Evolutionary conservation across 2,329 filamentous ascomycete species (phyloP).

Genomic region (Pyrenochaeta sp.): DNA sequence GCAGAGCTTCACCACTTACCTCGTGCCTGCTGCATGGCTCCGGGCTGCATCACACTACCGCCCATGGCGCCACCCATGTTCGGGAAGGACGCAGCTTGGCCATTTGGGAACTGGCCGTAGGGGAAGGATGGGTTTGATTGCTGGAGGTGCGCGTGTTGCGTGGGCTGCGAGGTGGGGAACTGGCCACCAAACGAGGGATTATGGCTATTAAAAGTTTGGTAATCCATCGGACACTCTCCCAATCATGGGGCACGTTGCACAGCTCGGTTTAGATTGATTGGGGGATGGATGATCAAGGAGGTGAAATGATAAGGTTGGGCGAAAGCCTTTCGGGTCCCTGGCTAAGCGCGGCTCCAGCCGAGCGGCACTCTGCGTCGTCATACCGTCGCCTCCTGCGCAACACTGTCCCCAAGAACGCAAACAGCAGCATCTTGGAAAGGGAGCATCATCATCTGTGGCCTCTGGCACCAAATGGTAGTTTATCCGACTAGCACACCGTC

Average conservation of each 20-base stretch:
- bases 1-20: slow-evolving; percentile 47
- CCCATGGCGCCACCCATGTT: slow-evolving; percentile 22
- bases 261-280: slow-evolving; percentile 49
- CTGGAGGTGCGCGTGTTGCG: slow-evolving; percentile 47
- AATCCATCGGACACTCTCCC: slow-evolving; percentile 46
- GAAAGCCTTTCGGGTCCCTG: neutral
- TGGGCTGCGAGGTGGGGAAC: slow-evolving; percentile 41
- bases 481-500: slow-evolving; percentile 16
- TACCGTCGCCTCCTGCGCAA: neutral
- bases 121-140: slow-evolving; percentile 42
- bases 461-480: neutral
- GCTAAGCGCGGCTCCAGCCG: slow-evolving; percentile 8
- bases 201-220: slow-evolving; percentile 48
- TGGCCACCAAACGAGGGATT: slow-evolving; percentile 45
- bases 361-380: slow-evolving; percentile 6
- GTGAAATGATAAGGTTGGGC: slow-evolving; percentile 42
- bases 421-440: neutral
- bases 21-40: slow-evolving; percentile 34
- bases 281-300: slow-evolving; percentile 42
- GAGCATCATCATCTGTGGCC: neutral
- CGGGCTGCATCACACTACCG: slow-evolving; percentile 40
- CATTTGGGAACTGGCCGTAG: slow-evolving; percentile 44
- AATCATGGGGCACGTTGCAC: slow-evolving; percentile 51
- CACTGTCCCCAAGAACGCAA: neutral
- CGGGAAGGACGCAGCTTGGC: slow-evolving; percentile 40